Evolutionary conservation across 768 basidiomycete genomes (phyloP), one percentile per base, ranked within the genome.

Genomic region (Serpula lacrymans): DNA sequence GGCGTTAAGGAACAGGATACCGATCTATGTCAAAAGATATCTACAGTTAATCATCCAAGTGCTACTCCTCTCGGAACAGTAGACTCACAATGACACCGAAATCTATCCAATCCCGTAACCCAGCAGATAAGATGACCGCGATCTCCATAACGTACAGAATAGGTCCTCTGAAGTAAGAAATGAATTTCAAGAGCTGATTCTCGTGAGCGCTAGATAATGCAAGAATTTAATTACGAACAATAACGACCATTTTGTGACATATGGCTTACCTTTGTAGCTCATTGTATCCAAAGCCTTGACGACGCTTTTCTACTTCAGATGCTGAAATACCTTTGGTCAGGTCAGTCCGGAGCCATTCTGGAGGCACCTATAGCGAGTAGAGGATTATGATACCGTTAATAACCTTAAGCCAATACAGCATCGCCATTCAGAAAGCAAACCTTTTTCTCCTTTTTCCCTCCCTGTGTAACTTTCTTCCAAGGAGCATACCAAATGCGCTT

Each of bases 81-180:
- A 25, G 30, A 49, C 65, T 50, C 34, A 72, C 68, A 41, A 72
- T 73, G 34, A 73, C 71, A 45, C 71, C 71, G 42, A 74, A 69
- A 43, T 72, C 68, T 37, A 72, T 67, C 72, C 72, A 73, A 49
- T 72, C 70, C 35, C 57, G 57, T 9, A 74, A 57, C 48, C 72
- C 71, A 18, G 65, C 71, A 20, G 72, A 55, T 14, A 74, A 62
- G 14, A 70, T 31, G 31, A 72, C 72, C 2, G 72, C 72, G 22
- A 74, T 47, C 46, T 74, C 72, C 72, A 74, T 74, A 25, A 70
- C 54, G 34, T 65, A 70, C 6, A 69, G 49, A 40, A 70, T 67
- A 3, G 67, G 63, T 25, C 71, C 71, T 16, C 65, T 60, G 52
- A 72, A 74, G 51, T 70, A 74, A 0, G 58, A 55, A 34, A 70